These are phyloP conservation scores for Wallacemonas sp. DNA, from an alignment of 208 protist species.

Conservation along the genomic window DNA sequence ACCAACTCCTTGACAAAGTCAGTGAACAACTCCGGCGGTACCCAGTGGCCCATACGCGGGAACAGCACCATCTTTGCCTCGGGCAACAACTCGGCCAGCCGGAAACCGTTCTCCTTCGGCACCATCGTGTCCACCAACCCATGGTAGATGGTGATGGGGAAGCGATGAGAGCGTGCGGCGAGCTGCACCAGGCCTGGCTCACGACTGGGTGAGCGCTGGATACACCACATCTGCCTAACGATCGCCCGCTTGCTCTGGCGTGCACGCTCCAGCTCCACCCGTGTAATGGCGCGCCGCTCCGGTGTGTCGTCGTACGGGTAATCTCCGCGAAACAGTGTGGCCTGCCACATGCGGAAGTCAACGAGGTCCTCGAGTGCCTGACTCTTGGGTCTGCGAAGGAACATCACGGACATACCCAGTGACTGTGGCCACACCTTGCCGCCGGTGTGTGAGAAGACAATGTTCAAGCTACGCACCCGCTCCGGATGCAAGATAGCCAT, in stretches of 20 bases:
- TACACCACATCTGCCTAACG: slow-evolving; percentile 61
- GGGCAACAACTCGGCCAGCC: slow-evolving; percentile 43
- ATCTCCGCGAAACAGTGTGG: slow-evolving; percentile 46
- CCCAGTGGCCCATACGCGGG: slow-evolving; percentile 50
- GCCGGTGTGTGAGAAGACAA: slow-evolving; percentile 29
- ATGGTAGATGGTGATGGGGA: slow-evolving; percentile 40
- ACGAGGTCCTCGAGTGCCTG: slow-evolving; percentile 34
- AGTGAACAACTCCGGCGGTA: slow-evolving; percentile 30
- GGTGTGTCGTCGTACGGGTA: slow-evolving; percentile 49
- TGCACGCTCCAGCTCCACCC: slow-evolving; percentile 23
- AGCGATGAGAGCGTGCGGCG: slow-evolving; percentile 27
- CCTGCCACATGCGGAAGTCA: slow-evolving; percentile 40
- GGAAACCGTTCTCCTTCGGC: slow-evolving; percentile 56
- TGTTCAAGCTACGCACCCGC: slow-evolving; percentile 23
- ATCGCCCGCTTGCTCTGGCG: background rate
- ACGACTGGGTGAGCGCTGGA: slow-evolving; percentile 43
- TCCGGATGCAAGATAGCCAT: slow-evolving; percentile 34
- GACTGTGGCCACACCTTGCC: slow-evolving; percentile 34
- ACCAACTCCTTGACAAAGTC: slow-evolving; percentile 48
- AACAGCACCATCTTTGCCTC: slow-evolving; percentile 73
- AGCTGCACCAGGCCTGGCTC: slow-evolving; percentile 43
- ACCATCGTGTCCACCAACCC: slow-evolving; percentile 56
- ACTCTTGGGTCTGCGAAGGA: slow-evolving; percentile 41
- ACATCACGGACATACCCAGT: slow-evolving; percentile 33
- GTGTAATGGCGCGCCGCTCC: slow-evolving; percentile 42